Conservation (phyloP, 345 rosid species). For the Arabidopsis suecica region DNA sequence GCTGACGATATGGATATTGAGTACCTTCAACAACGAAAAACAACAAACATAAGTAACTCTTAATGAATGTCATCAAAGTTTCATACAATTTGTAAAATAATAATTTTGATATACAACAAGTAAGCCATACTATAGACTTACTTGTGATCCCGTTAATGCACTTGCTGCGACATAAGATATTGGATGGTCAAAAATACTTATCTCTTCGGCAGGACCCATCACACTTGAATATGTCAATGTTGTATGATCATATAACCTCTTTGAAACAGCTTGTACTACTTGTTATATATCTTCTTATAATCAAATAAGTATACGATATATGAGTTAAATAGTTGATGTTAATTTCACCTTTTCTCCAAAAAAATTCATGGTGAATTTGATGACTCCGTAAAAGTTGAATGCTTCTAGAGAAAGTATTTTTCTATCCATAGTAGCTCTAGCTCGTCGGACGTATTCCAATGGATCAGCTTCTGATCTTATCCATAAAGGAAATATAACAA, state of each 20-base stretch:
- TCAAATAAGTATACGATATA: too few relatives aligned
- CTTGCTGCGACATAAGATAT: constrained; percentile 56
- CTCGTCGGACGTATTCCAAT: constrained; percentile 48
- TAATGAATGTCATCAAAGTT: too few relatives aligned
- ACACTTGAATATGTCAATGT: too few relatives aligned
- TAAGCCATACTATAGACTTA: constrained; percentile 11
- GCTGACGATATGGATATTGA: constrained; percentile 67
- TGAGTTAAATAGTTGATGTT: too few relatives aligned
- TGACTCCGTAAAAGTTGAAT: too few relatives aligned
- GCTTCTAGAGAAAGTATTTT: background rate
- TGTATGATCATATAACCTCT: too few relatives aligned
- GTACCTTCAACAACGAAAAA: constrained; percentile 54
- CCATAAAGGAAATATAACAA: constrained; percentile 48
- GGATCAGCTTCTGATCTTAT: constrained; percentile 46
- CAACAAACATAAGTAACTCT: constrained; percentile 37
- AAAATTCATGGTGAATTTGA: too few relatives aligned
- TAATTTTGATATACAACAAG: too few relatives aligned
- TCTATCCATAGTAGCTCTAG: constrained; percentile 48
- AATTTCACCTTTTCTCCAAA: too few relatives aligned
- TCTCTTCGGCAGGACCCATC: constrained; percentile 38
- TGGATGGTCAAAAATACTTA: constrained; percentile 55
- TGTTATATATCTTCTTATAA: too few relatives aligned
- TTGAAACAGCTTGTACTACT: too few relatives aligned
- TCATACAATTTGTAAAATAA: too few relatives aligned
- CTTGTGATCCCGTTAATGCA: constrained; percentile 57